phyloP scores from a whole-genome alignment of 1,139 yeast species.

The Blastobotrys elegans region DNA sequence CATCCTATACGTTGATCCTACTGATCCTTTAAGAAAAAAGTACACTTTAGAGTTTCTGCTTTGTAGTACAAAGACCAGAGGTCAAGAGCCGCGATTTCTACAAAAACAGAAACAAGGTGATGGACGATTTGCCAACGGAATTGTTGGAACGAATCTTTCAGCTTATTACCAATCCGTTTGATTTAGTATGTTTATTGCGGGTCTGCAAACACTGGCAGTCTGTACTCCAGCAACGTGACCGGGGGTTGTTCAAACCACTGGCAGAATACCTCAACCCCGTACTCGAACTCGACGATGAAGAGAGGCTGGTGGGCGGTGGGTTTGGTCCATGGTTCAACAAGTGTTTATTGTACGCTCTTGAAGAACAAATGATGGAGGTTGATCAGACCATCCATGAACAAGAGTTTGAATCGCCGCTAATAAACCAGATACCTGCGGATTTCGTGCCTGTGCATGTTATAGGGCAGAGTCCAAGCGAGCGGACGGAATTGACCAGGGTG shows the following conservation, averaged over 20 bases:
- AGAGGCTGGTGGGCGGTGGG: background rate
- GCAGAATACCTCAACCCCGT: background rate
- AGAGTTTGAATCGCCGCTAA: background rate
- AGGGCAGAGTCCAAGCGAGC: constrained; percentile 6
- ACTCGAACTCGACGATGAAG: background rate
- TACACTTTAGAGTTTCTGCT: no score
- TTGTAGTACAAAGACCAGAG: no score
- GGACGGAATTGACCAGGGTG: constrained; percentile 4
- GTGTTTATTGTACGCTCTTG: background rate
- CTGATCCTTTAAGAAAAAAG: no score
- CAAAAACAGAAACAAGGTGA: background rate
- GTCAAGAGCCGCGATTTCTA: no score
- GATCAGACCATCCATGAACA: background rate
- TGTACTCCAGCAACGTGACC: constrained; percentile 6
- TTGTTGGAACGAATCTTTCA: constrained; percentile 6
- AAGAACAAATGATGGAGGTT: background rate
- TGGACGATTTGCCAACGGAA: constrained; percentile 3
- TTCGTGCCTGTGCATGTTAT: background rate
- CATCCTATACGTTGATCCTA: no score
- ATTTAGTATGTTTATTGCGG: background rate
- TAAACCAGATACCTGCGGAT: constrained; percentile 1
- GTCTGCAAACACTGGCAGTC: constrained; percentile 7
- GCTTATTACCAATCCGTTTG: background rate
- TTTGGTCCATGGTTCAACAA: constrained; percentile 10
- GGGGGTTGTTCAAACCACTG: constrained; percentile 5